Base-by-base conservation (phyloP, 2,329 filamentous ascomycete genomes). In the Epichloe coenophiala region DNA sequence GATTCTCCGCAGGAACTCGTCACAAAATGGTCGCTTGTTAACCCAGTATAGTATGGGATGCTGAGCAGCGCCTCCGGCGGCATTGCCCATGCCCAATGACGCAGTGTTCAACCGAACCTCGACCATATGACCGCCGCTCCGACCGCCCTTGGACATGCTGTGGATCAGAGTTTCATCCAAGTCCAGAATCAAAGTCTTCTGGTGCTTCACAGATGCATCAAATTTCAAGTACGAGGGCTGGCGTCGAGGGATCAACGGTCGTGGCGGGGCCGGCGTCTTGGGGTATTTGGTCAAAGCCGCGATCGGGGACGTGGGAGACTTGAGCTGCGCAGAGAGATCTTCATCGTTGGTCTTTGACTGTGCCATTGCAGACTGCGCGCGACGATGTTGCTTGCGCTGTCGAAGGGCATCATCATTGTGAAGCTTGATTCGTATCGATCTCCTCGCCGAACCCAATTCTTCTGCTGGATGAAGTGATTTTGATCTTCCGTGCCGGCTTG, bases 41-140 rank as follows among this genome's bases (percentile, higher is more conserved):
- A 98, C 93, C 73, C 96, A 98, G 72, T 98, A 98, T 54, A 98
- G 71, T 58, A 98, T 97, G 1, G 93, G 93, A 63, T 98, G 90
- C 62, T 95, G 91, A 40, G 89, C 88, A 45, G 63, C 63, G 21
- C 60, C 62, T 7, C 86, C 88, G 57, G 82, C 77, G 27, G 84
- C 81, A 40, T 38, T 51, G 35, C 80, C 81, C 45, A 80, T 77
- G 50, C 80, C 83, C 43, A 88, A 77, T 50, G 80, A 70, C 54
- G 81, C 82, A 52, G 83, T 83, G 64, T 86, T 87, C 54, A 95
- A 76, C 60, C 89, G 89, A 56, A 98, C 93, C 70, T 98, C 93
- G 48, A 98, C 90, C 93, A 98, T 98, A 69, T 98, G 93, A 17
- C 93, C 93, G 19, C 88, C 91, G 60, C 88, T 91, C 53, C 91